Base-by-base conservation (phyloP, 352 stramenopile genomes). In the Phytophthora meadii region DNA sequence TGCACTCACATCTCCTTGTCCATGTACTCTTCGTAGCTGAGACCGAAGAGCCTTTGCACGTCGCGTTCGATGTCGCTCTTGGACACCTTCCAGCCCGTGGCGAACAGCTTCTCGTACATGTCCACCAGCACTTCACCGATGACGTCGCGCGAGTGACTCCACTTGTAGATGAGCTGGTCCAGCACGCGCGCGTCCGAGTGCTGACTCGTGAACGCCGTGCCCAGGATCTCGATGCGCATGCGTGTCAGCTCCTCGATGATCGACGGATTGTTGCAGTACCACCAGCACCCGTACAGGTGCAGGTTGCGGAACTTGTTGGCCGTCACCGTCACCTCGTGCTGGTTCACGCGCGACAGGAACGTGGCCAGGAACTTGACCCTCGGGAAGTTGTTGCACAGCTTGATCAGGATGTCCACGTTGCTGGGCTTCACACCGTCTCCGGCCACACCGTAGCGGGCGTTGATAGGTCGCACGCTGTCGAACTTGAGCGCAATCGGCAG, bases 131-230 rank as follows among this genome's bases (percentile, higher is more conserved):
- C 92, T 22, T 91, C 71, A 7, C 82, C 89, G 55, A 98, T 95
- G 14, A 98, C 74, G 22, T 87, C 77, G 44, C 94, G 76, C 54
- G 91, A 98, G 83, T 98, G 95, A 41, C 76, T 77, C 93, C 94
- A 98, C 80, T 98, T 98, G 86, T 98, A 98, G 28, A 98, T 72
- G 8, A 98, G 76, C 72, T 98, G 94, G 70, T 98, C 94, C 28
- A 98, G 71, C 36, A 98, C 95, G 12, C 94, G 74, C n/a, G 88
- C 88, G 74, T 98, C 94, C 61, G 81, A 96, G 73, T 98, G 95
- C 76, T 98, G 94, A 24, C 89, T 94, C 51, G 93, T 98, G 72
- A 98, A 98, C 5, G 81, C 89, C 44, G 90, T 98, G 19, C 95
- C 93, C 25, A 98, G 72, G 64, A 98, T 93, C 81, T 98, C 92